Base-by-base conservation (phyloP, 176 grass and related monocot species). In the Poa pratensis region DNA sequence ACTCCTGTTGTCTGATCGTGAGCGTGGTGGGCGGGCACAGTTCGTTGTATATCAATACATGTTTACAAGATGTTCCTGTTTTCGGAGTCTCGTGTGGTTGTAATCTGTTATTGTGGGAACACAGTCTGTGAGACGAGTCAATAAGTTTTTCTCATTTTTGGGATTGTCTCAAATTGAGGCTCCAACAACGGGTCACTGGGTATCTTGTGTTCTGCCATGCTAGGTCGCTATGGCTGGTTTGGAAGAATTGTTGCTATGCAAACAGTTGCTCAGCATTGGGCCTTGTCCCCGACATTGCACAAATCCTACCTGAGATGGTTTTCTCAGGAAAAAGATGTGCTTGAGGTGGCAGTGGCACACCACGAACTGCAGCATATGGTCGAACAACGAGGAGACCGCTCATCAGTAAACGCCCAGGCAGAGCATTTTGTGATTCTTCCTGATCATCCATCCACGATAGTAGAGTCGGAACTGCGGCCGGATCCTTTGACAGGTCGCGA, bases 1-100 rank as follows among this genome's bases (percentile, higher is more conserved):
- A 98, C 96, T 39, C 96, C 91, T 1, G 86, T 95, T 0, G 69
- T 94, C 22, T 94, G 83, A 94, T 81, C 4, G 30, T 42, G 26
- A 22, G 37, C 52, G 5, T 5, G 13, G 35, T 72, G n/a, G 22
- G 4, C 76, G n/a, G n/a, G 8, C 76, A 4, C 3, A 14, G 9
- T 43, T 24, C 3, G 70, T 16, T 59, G 79, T 78, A 46, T 58
- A 46, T 43, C 35, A 13, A 26, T 64, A 5, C 7, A 16, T 64
- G 61, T 64, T 64, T 64, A 43, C 37, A 34, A 3, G 50, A 81
- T 10, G 18, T 28, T 69, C 23, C 18, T 53, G 14, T 4, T 73
- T 20, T 15, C 16, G 2, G 8, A n/a, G 24, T 42, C 15, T 10
- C 0, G 3, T 65, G 27, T 65, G 1, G 8, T 30, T 27, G 16